Evolutionary conservation across 2,329 filamentous ascomycete genomes (phyloP).

Genomic region (Fusarium sororula): DNA sequence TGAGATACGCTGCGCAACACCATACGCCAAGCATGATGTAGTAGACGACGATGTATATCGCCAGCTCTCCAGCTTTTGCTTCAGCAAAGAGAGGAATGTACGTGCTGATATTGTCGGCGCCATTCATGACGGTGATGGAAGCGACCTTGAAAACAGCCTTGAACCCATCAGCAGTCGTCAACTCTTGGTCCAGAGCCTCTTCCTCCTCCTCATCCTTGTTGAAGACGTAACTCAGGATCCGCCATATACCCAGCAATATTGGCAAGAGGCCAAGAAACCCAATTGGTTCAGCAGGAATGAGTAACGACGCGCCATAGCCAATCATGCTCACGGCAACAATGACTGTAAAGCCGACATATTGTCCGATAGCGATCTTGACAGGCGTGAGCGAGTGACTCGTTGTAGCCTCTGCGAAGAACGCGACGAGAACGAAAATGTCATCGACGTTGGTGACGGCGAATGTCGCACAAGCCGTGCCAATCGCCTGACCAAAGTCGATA

Average conservation of each 20-base stretch:
- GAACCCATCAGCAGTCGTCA: background rate
- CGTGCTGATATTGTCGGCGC: background rate
- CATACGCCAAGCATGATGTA: background rate
- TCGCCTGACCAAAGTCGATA: background rate
- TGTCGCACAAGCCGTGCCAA: background rate
- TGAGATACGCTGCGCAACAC: background rate
- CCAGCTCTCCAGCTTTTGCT: background rate
- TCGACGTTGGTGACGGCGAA: conserved; percentile 1
- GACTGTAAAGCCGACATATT: conserved; percentile 1
- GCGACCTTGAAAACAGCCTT: conserved; percentile 3
- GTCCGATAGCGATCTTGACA: background rate
- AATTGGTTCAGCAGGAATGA: background rate
- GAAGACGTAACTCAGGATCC: background rate
- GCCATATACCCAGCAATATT: background rate
- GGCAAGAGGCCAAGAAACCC: background rate
- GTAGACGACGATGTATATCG: background rate
- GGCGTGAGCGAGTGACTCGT: background rate
- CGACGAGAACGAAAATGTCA: background rate
- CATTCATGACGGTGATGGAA: background rate
- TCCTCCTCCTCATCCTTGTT: background rate
- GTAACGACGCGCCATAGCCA: background rate
- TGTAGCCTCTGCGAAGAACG: background rate
- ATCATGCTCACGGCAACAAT: conserved; percentile 4
- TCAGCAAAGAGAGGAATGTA: background rate
- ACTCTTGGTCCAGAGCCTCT: background rate